These are phyloP conservation scores for Colletotrichum liaoningense DNA, from an alignment of 2,329 filamentous ascomycete species.

Conservation along the genomic window DNA sequence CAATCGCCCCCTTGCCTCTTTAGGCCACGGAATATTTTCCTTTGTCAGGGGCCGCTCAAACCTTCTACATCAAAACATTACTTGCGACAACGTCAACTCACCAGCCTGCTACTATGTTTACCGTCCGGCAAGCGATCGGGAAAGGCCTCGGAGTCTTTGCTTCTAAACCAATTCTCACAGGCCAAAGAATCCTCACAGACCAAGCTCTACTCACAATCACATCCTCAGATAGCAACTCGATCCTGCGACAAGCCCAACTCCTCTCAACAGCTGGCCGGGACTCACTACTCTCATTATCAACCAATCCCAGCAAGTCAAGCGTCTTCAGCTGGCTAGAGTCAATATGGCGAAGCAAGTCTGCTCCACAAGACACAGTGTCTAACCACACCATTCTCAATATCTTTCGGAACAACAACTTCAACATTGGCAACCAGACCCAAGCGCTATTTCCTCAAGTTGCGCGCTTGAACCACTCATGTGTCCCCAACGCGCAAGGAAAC, in stretches of 20 bases:
- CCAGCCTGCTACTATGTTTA: constrained; percentile 5
- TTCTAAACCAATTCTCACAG: constrained; percentile 2
- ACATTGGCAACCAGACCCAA: constrained; percentile 11
- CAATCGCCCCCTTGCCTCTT: constrained; percentile 19
- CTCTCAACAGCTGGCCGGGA: constrained; percentile 8
- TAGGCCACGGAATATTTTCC: constrained; percentile 16
- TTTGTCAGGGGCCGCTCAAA: not conserved
- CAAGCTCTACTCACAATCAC: constrained; percentile 27
- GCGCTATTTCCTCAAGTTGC: constrained; percentile 29
- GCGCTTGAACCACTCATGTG: constrained; percentile 31
- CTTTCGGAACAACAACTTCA: constrained; percentile 35
- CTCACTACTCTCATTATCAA: constrained; percentile 16
- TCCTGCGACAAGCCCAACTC: constrained; percentile 10
- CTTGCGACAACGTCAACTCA: not conserved
- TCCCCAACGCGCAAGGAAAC: constrained; percentile 32
- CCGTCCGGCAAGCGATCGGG: constrained; percentile 22
- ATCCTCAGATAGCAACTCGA: constrained; percentile 16
- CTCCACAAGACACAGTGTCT: not conserved
- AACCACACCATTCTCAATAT: constrained; percentile 34
- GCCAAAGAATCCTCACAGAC: constrained; percentile 28
- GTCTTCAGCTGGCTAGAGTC: constrained; percentile 29
- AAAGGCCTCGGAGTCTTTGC: constrained; percentile 34
- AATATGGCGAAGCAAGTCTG: constrained; percentile 27
- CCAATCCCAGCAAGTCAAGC: constrained; percentile 21
- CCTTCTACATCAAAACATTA: not conserved